Evolutionary conservation across 2,329 filamentous ascomycete genomes (phyloP).

Genomic region (Colletotrichum sp.): DNA sequence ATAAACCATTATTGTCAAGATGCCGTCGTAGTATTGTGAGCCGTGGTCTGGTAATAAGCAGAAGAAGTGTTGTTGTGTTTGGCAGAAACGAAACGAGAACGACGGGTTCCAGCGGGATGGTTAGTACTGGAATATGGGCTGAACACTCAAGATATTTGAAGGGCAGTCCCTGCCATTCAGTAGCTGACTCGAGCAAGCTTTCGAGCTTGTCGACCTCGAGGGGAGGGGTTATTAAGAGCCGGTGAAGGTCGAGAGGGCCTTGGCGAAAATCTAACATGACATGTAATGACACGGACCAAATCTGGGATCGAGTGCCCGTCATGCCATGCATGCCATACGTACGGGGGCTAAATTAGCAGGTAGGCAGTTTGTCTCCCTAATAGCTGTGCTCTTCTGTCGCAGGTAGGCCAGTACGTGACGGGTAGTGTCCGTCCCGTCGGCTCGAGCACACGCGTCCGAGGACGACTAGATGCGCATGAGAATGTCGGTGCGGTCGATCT

Average conservation of each 20-base stretch:
- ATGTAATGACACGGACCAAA: slow-evolving; percentile 1
- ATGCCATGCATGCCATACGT: not conserved
- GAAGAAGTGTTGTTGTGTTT: not conserved
- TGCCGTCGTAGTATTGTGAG: not conserved
- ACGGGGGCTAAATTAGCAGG: not conserved
- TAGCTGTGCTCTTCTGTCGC: not conserved
- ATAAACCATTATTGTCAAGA: slow-evolving; percentile 23
- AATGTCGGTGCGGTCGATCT: not conserved
- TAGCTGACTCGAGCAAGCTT: slow-evolving; percentile 1
- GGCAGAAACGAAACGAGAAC: not conserved
- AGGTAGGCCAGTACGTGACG: not conserved
- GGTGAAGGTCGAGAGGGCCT: not conserved
- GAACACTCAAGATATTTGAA: not conserved
- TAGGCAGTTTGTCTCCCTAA: not conserved
- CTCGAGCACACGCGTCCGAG: not conserved
- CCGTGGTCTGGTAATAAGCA: not conserved
- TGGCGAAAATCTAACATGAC: not conserved
- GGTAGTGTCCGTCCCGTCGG: not conserved
- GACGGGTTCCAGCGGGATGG: not conserved
- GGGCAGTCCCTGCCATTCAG: not conserved
- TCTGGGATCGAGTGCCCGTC: not conserved
- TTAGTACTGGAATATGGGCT: not conserved
- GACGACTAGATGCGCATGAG: not conserved
- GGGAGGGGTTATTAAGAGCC: not conserved
- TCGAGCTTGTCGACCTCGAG: not conserved